Base-by-base conservation (phyloP, 179 eudicot species). In the Dionaea muscipula region DNA sequence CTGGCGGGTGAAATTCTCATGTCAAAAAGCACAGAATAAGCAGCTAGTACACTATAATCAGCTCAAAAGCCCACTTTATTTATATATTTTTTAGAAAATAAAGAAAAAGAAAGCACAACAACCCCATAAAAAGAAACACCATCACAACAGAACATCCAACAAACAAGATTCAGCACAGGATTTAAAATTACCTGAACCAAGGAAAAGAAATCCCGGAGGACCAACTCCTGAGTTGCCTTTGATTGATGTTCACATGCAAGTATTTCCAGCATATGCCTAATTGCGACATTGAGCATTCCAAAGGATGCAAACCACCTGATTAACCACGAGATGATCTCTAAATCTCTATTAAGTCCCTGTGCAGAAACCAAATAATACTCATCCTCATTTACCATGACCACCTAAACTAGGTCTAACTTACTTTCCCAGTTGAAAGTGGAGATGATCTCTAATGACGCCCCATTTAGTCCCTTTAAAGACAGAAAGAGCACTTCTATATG, bases 361-460 rank as follows among this genome's bases (percentile, higher is more conserved):
- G 56, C 18, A 43, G 28, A 33, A 26, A 24, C 20, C 44, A 55
- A 49, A 17, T 25, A 33, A 53, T 47, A 24, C 47, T 48, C n/a
- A n/a, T n/a, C n/a, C 24, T 52, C 38, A 46, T 20, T 45, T n/a
- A 59, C 54, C 8, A 15, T 18, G 23, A 27, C 23, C 49, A 28
- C 33, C 14, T 7, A 26, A 53, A 24, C 9, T 47, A 26, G 45
- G 59, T 47, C 33, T 15, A 70, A 64, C 83, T 78, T 79, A 91
- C 98, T 82, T 87, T 59, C 98, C 98, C 56, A 91, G 78, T 68
- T 82, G 84, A 61, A 87, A 91, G 70, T 88, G 94, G 51, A 87
- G 78, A 69, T 87, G 98, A 62, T 91, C 94, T 63, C 79, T 72
- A 66, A 91, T 91, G 63, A 75, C 76, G 59, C 80, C 82, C 98